Evolutionary conservation across 176 grass and related monocot species (phyloP), one percentile per base, ranked within the genome.

Genomic region (Cenchrus purpureus): DNA sequence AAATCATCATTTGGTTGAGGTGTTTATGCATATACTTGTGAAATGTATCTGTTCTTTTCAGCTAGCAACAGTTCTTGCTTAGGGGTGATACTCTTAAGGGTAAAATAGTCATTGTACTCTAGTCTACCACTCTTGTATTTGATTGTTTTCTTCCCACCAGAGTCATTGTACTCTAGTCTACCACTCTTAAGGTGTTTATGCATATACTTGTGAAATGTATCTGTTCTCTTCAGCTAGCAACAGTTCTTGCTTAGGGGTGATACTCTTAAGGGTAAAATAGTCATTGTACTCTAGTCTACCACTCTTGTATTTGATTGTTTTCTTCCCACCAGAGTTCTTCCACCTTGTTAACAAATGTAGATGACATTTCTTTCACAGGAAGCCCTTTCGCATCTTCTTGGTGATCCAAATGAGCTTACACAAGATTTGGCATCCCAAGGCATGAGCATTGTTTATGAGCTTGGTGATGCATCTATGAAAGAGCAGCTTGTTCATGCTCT

Each of bases 351-450:
- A 74, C 8, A 32, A 60, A 68, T 46, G 25, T 86, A 69, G 72
- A 71, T 53, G 88, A n/a, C 43, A 85, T 92, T 86, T 54, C 53
- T 80, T 85, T 76, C 17, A 15, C 80, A 98, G 95, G 95, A 98
- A 90, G 87, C 95, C 37, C 85, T 98, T 85, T 95, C 95, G 22
- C 92, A 98, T 66, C 92, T 98, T 85, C 86, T 98, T 80, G 95
- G 95, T 80, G 95, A 98, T 88, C 88, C 87, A 34, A 95, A 98
- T 95, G 93, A 98, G 79, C 92, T 98, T 71, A 98, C 92, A 56
- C 95, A 98, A 89, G 95, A 98, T 91, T 90, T 98, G 83, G 93
- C 95, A 49, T 98, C 95, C 79, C 95, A 98, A 98, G 95, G 95
- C 61, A 98, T 98, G 95, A 98, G 95, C 79, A 98, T 98, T 55